Conservation (phyloP, 805 yeast species). For the Jamesozyma spencerorum region DNA sequence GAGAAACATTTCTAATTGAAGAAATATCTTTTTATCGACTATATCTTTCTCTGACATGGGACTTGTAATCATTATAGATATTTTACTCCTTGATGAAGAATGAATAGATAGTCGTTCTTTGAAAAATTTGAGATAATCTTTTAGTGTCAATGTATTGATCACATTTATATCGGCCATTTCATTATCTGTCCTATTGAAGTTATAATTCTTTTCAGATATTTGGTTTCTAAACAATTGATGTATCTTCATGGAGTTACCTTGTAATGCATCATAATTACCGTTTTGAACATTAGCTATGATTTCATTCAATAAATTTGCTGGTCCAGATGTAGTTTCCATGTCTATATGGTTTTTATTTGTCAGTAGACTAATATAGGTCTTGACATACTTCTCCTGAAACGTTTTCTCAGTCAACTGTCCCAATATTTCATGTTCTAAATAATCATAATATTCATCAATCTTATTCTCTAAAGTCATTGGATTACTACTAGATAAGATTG, state of each 20-base stretch:
- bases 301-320: conserved; percentile 30
- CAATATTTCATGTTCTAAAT: conserved; percentile 32
- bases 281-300: conserved; percentile 31
- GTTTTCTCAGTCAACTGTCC: conserved; percentile 25
- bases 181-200: conserved; percentile 27
- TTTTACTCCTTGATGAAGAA: conserved; percentile 32
- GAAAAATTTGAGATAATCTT: conserved; percentile 32
- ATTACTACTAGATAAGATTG: conserved; percentile 43
- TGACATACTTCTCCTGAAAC: conserved; percentile 31
- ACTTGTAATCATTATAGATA: conserved; percentile 37
- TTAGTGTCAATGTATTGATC: conserved; percentile 28
- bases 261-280: conserved; percentile 20
- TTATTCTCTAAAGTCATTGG: conserved; percentile 36
- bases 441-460: conserved; percentile 40
- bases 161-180: conserved; percentile 30
- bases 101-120: conserved; percentile 28
- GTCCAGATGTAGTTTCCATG: conserved; percentile 22
- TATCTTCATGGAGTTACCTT: conserved; percentile 24
- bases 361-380: conserved; percentile 31
- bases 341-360: conserved; percentile 6
- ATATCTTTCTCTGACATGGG: conserved; percentile 32
- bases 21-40: conserved; percentile 28
- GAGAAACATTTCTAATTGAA: conserved; percentile 38
- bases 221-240: conserved; percentile 46
- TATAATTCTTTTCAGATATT: conserved; percentile 36